Evolutionary conservation across 257 asterid genomes (phyloP), one percentile per base, ranked within the genome.

Genomic region (Buddleja alternifolia): DNA sequence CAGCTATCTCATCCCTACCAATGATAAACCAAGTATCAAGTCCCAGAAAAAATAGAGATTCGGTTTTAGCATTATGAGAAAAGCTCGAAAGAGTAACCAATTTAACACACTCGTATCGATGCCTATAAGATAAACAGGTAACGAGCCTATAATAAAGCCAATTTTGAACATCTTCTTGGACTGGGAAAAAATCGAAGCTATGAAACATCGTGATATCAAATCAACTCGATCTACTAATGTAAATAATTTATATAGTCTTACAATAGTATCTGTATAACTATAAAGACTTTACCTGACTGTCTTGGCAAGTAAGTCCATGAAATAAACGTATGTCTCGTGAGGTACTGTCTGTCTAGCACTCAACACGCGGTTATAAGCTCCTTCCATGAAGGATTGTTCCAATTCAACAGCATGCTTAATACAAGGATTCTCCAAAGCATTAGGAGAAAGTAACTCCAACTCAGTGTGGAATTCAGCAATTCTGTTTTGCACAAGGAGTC

Each of bases 371-470:
- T 93, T 89, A 75, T 93, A 93, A 69, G 97, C 99, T 73, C 99
- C 99, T 79, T 94, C 99, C 97, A 89, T 90, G 85, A 91, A 90
- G 68, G 96, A 91, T 69, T 90, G 97, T 84, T 94, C 99, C 78
- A 91, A 77, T 71, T 89, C 99, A 45, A 93, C 88, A 74, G 97
- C 99, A 82, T 93, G 99, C 79, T 80, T 93, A 73, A 93, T 89
- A 66, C 97, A 90, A 63, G 90, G 86, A 70, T 93, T 85, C 75
- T 88, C 97, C 85, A 93, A 77, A 73, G 97, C 96, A 78, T 40
- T 73, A 36, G 88, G 81, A 9, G 96, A 76, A 42, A 93, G 96
- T 50, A 90, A 77, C 78, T 93, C 99, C 84, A 93, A 73, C 78
- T 93, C 99, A 0, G 97, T 93, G 84, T 90, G 99, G 73, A 93